Evolutionary conservation across 768 basidiomycete species (phyloP).

Genomic region (Dioszegia crocea): DNA sequence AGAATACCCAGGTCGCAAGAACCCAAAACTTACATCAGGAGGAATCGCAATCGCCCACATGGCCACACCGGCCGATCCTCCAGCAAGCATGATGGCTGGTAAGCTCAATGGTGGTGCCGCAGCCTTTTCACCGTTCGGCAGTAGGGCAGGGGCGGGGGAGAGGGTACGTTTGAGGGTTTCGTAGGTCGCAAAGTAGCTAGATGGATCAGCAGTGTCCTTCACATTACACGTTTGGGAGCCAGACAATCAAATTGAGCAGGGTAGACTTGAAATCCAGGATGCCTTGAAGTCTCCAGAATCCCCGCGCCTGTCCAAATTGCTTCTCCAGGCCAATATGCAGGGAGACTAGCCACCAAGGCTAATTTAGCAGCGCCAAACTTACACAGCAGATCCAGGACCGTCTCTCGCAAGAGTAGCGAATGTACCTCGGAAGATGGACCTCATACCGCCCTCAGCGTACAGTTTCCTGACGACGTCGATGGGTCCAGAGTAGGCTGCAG

Average conservation of each 20-base stretch:
- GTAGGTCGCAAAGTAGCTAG: conserved; percentile 93
- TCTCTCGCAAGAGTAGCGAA: conserved; percentile 90
- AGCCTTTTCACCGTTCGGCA: conserved; percentile 45
- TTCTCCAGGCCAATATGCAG: not conserved
- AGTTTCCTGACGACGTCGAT: conserved; percentile 82
- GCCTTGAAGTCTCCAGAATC: too few species aligned
- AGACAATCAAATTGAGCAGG: too few species aligned
- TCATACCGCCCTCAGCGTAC: conserved; percentile 87
- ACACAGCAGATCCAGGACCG: conserved; percentile 95
- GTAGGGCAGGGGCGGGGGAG: conserved; percentile 51
- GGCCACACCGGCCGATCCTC: conserved; percentile 89
- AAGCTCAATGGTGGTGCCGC: conserved; percentile 79
- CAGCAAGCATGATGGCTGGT: conserved; percentile 80
- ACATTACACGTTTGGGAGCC: not conserved
- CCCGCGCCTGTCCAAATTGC: too few species aligned
- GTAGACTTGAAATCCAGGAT: too few species aligned
- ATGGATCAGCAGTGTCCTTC: conserved; percentile 8
- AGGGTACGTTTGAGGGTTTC: conserved; percentile 85
- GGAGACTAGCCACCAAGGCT: not conserved
- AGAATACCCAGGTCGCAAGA: too few species aligned
- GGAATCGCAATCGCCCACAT: conserved; percentile 99
- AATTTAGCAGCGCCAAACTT: conserved; percentile 45
- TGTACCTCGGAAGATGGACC: conserved; percentile 87
- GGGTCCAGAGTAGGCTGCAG: conserved; percentile 72
- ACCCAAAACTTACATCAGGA: conserved; percentile 68